Evolutionary conservation across 768 basidiomycete genomes (phyloP).

Genomic region (Termitomyces sp.): DNA sequence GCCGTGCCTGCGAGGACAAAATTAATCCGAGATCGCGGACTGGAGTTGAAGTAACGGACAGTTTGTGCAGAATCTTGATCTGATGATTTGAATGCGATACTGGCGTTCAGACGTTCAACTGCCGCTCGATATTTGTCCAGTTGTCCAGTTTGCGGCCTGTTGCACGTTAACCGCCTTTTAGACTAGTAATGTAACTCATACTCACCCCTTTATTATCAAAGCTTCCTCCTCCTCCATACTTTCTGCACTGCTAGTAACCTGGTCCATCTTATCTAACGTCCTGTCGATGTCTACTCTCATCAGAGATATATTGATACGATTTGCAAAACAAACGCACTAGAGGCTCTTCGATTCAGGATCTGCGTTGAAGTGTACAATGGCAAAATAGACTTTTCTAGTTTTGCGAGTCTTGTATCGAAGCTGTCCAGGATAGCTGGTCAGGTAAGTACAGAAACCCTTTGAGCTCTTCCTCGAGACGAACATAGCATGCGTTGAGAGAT

Average conservation of each 20-base stretch:
- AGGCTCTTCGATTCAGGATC: slow-evolving; percentile 61
- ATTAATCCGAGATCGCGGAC: not conserved
- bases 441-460: slow-evolving; percentile 19
- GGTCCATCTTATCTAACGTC: slow-evolving; percentile 72
- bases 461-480: slow-evolving; percentile 28
- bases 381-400: slow-evolving; percentile 79
- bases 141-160: slow-evolving; percentile 67
- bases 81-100: slow-evolving; percentile 68
- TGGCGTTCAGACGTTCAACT: slow-evolving; percentile 71
- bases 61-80: slow-evolving; percentile 51
- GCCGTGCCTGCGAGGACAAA: slow-evolving; percentile 40
- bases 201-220: slow-evolving; percentile 71
- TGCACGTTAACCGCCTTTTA: not conserved
- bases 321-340: slow-evolving; percentile 45
- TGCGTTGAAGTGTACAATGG: slow-evolving; percentile 80
- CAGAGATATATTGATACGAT: not conserved
- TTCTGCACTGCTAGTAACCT: slow-evolving; percentile 69
- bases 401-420: slow-evolving; percentile 76
- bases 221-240: slow-evolving; percentile 76
- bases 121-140: slow-evolving; percentile 64
- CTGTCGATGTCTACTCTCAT: slow-evolving; percentile 65
- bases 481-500: slow-evolving; percentile 85
- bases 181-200: not conserved
- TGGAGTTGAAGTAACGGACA: slow-evolving; percentile 23
- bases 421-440: slow-evolving; percentile 72